Percentiles rank a stretch among this genome's conserved stretches.
phyloP scores from a whole-genome alignment of 208 protist species.

The Acanthamoeba culbertsoni region DNA sequence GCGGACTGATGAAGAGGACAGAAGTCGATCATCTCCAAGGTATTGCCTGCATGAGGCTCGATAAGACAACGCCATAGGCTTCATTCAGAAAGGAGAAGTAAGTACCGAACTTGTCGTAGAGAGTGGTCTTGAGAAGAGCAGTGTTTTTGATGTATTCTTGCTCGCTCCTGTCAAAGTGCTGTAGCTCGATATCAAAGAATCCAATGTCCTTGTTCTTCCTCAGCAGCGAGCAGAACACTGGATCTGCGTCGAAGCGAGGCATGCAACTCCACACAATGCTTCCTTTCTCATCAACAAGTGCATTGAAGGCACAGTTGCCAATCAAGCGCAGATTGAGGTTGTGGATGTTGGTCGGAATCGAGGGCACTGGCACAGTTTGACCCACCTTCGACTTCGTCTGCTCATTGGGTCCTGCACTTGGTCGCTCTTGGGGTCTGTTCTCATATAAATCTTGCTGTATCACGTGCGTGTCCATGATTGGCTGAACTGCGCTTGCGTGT shows the following conservation, averaged over 20 bases:
- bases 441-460: conserved; percentile 18
- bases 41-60: background rate
- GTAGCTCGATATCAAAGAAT: conserved; percentile 76
- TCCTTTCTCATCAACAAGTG: conserved; percentile 68
- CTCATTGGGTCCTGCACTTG: background rate
- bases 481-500: too few relatives aligned
- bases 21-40: conserved; percentile 54
- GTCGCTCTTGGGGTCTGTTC: background rate
- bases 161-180: conserved; percentile 72
- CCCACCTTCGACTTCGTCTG: background rate
- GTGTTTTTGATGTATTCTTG: conserved; percentile 77
- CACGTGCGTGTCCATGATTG: background rate
- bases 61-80: background rate
- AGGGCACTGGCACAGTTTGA: background rate
- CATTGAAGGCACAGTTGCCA: conserved; percentile 73
- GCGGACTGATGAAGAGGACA: conserved; percentile 27
- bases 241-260: conserved; percentile 79
- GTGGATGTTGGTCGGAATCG: conserved; percentile 47
- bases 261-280: conserved; percentile 71
- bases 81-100: background rate
- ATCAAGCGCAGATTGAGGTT: conserved; percentile 74
- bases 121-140: conserved; percentile 69
- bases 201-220: conserved; percentile 69
- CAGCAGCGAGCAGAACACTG: conserved; percentile 76
- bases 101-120: conserved; percentile 69